Conservation (phyloP, 805 yeast genomes). For the Metschnikowia borealis region DNA sequence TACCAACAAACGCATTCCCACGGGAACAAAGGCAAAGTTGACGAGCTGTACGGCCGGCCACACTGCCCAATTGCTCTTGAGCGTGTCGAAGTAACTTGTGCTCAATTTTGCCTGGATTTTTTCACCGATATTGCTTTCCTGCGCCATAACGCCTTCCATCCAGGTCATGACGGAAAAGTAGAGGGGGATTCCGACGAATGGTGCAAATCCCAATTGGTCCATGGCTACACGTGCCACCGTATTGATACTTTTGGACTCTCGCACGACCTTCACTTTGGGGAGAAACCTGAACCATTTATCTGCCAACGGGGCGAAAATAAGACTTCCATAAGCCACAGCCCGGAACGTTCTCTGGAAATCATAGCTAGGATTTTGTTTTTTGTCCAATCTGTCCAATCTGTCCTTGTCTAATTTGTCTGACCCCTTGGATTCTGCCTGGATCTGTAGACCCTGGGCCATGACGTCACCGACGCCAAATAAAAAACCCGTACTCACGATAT, state of each 20-base stretch:
- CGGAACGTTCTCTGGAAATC: slow-evolving; percentile 57
- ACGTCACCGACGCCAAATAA: slow-evolving; percentile 74
- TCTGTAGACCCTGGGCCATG: slow-evolving; percentile 54
- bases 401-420: neutral
- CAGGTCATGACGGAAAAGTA: slow-evolving; percentile 66
- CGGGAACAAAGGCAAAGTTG: slow-evolving; percentile 76
- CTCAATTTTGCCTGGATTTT: slow-evolving; percentile 42
- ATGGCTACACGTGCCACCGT: slow-evolving; percentile 47
- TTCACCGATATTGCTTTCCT: slow-evolving; percentile 32
- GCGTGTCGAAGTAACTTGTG: slow-evolving; percentile 60
- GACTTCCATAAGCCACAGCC: slow-evolving; percentile 66
- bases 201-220: slow-evolving; percentile 79
- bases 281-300: slow-evolving; percentile 64
- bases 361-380: slow-evolving; percentile 20
- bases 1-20: slow-evolving; percentile 59
- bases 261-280: slow-evolving; percentile 38
- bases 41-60: slow-evolving; percentile 87
- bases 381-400: no score
- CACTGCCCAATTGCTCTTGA: slow-evolving; percentile 72
- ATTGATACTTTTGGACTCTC: slow-evolving; percentile 15
- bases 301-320: slow-evolving; percentile 73
- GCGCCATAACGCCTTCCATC: slow-evolving; percentile 46
- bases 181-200: slow-evolving; percentile 63
- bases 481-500: slow-evolving; percentile 46
- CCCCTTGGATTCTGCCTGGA: neutral